phyloP scores from a whole-genome alignment of 1,284 basidiomycete genomes.

The Trametes hirsuta region DNA sequence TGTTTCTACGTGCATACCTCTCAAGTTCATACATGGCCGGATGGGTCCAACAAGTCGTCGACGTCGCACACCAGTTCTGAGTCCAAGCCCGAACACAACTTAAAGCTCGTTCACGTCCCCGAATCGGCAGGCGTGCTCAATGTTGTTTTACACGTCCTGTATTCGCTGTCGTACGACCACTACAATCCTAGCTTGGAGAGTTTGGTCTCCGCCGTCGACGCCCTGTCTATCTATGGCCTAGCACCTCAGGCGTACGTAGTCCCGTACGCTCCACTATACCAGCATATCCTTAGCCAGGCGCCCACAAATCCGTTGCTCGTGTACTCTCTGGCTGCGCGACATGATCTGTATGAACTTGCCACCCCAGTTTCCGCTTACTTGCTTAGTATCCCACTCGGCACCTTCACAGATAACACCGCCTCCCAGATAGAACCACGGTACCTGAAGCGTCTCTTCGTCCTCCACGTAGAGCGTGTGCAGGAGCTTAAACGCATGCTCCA shows the following conservation, averaged over 20 bases:
- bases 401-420: slow-evolving; percentile 31
- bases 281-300: slow-evolving; percentile 29
- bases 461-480: slow-evolving; percentile 33
- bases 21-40: too few species aligned
- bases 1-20: too few species aligned
- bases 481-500: slow-evolving; percentile 32
- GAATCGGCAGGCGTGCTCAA: slow-evolving; percentile 47
- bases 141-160: slow-evolving; percentile 62
- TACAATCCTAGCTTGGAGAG: slow-evolving; percentile 60
- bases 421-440: slow-evolving; percentile 29
- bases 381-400: slow-evolving; percentile 25
- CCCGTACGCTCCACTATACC: slow-evolving; percentile 21
- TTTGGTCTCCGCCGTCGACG: slow-evolving; percentile 49
- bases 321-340: slow-evolving; percentile 33
- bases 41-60: too few species aligned
- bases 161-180: slow-evolving; percentile 62
- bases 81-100: too few species aligned
- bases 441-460: slow-evolving; percentile 35
- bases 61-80: too few species aligned
- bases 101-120: too few species aligned
- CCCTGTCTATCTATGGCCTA: slow-evolving; percentile 56
- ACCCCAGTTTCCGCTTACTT: slow-evolving; percentile 31
- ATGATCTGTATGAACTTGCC: slow-evolving; percentile 32
- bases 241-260: slow-evolving; percentile 34
- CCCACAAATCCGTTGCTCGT: slow-evolving; percentile 32